Evolutionary conservation across 768 basidiomycete species (phyloP).

Genomic region (Tremella fuciformis): DNA sequence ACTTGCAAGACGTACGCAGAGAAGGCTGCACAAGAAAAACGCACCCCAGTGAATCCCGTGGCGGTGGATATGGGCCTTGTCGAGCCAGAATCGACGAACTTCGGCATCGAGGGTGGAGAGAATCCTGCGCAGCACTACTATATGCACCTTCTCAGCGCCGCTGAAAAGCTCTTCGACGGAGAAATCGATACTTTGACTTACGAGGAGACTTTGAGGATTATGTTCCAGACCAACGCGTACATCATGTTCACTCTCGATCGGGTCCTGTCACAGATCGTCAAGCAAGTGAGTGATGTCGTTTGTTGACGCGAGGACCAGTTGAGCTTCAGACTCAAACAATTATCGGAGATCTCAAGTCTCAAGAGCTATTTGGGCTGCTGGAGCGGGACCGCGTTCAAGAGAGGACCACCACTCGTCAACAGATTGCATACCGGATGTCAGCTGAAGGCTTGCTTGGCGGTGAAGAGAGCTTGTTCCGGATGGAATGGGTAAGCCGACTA

Average conservation of each 20-base stretch:
- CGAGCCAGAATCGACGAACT: constrained; percentile 56
- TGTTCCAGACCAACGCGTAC: constrained; percentile 67
- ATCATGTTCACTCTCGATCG: constrained; percentile 92
- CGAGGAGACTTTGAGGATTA: constrained; percentile 90
- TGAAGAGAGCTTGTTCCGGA: constrained; percentile 56
- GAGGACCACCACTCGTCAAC: constrained; percentile 46
- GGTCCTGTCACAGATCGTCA: constrained; percentile 79
- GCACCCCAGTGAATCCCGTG: constrained; percentile 60
- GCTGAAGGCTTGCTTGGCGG: constrained; percentile 53
- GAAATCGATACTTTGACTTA: constrained; percentile 89
- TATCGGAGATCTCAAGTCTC: constrained; percentile 75
- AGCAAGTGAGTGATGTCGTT: constrained; percentile 64
- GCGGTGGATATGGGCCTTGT: constrained; percentile 80
- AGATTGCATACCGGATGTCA: constrained; percentile 55
- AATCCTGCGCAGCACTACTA: constrained; percentile 70
- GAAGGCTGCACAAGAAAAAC: constrained; percentile 60
- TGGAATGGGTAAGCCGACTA: constrained; percentile 53
- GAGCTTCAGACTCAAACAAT: constrained; percentile 74
- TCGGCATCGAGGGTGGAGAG: constrained; percentile 43
- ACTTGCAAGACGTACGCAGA: constrained; percentile 76
- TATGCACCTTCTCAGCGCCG: constrained; percentile 79
- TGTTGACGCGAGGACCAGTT: constrained; percentile 6
- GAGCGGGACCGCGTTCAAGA: constrained; percentile 60
- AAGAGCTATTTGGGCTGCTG: constrained; percentile 76
- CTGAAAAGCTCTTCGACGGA: constrained; percentile 88